phyloP scores from a whole-genome alignment of 108 stramenopile genomes.

The Hondaea fermentalgiana region DNA sequence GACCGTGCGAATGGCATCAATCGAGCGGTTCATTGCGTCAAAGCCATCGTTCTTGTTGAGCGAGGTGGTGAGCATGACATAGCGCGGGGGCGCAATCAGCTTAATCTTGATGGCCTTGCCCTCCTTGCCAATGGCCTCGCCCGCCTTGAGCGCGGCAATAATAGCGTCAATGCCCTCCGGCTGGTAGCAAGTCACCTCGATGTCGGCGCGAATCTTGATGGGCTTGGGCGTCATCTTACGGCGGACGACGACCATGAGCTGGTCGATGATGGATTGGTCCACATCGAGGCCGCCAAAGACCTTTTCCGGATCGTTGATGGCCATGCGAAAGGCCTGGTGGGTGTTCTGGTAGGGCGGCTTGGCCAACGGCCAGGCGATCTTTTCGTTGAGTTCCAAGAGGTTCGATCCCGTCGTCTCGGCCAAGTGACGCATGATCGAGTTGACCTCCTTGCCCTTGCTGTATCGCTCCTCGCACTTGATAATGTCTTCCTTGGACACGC shows the following conservation, averaged over 20 bases:
- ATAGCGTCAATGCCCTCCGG: conserved; percentile 98
- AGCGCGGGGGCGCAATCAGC: conserved; percentile 90
- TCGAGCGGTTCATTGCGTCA: conserved; percentile 72
- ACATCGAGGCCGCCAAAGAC: conserved; percentile 43
- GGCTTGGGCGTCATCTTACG: conserved; percentile 89
- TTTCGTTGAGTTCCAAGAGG: conserved; percentile 84
- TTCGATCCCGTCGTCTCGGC: conserved; percentile 75
- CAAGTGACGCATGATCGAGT: conserved; percentile 64
- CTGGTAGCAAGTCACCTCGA: conserved; percentile 96
- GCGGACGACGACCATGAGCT: conserved; percentile 69
- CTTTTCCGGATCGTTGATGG: conserved; percentile 28
- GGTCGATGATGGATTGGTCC: conserved; percentile 34
- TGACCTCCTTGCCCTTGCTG: conserved; percentile 95
- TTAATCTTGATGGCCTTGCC: conserved; percentile 79
- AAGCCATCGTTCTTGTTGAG: conserved; percentile 89
- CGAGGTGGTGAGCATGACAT: conserved; percentile 88
- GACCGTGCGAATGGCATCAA: conserved; percentile 69
- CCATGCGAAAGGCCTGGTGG: conserved; percentile 83
- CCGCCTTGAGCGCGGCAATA: conserved; percentile 83
- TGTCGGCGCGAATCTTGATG: conserved; percentile 93
- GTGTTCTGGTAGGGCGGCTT: conserved; percentile 85
- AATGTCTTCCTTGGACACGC: conserved; percentile 92
- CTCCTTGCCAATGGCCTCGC: conserved; percentile 72
- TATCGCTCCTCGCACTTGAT: conserved; percentile 88
- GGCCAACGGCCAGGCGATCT: conserved; percentile 94